Percentiles rank a stretch among this genome's conserved stretches.
These are phyloP conservation scores for Nemania sp. DNA, from an alignment of 2,329 filamentous ascomycete species.

Conservation along the genomic window DNA sequence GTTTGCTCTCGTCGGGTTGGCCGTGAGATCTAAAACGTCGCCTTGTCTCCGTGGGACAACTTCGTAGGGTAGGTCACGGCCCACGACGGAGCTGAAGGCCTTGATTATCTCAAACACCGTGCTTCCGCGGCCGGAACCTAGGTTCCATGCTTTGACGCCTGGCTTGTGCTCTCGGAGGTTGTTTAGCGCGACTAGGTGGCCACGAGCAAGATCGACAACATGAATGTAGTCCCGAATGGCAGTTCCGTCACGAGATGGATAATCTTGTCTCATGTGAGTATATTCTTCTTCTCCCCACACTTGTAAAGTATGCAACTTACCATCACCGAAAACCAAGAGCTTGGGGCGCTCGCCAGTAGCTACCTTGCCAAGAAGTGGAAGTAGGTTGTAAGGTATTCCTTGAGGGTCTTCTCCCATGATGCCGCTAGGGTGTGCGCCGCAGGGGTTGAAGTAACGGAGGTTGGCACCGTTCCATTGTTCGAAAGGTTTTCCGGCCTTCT, in stretches of 20 bases:
- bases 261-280: constrained; percentile 63
- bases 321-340: constrained; percentile 90
- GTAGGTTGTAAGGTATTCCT: constrained; percentile 92
- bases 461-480: constrained; percentile 92
- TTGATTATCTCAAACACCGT: constrained; percentile 98
- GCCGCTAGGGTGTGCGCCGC: constrained; percentile 89
- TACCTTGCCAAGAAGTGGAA: constrained; percentile 92
- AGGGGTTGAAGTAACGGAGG: constrained; percentile 97
- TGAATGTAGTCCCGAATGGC: constrained; percentile 98
- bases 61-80: constrained; percentile 83
- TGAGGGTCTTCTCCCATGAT: constrained; percentile 98
- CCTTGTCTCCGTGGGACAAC: constrained; percentile 81
- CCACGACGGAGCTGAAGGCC: constrained; percentile 86
- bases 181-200: constrained; percentile 87
- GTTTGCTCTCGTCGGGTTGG: constrained; percentile 86
- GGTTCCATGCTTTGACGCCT: constrained; percentile 93
- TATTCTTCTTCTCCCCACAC: background rate
- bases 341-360: constrained; percentile 94
- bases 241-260: constrained; percentile 85
- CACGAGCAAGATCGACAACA: constrained; percentile 84
- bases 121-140: constrained; percentile 91
- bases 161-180: constrained; percentile 83
- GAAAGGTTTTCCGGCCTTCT: constrained; percentile 76
- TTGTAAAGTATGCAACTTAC: constrained; percentile 52
- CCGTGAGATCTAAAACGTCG: constrained; percentile 93